Base-by-base conservation (phyloP, 2,329 filamentous ascomycete genomes). In the Trematosphaeria pertusa region DNA sequence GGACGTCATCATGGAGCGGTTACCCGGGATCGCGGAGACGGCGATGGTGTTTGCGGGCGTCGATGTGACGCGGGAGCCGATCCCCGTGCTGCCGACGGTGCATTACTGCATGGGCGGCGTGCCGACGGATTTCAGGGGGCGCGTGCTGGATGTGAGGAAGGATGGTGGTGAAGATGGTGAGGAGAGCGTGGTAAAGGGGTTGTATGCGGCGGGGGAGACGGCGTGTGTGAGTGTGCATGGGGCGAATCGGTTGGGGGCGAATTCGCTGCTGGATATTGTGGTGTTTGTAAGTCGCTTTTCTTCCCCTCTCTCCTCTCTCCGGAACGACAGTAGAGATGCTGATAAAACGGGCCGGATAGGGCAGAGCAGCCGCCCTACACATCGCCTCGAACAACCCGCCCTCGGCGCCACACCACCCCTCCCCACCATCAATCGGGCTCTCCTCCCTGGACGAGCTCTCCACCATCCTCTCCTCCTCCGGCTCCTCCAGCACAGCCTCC, bases 51-150 rank as follows among this genome's bases (percentile, higher is more conserved):
- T 79, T 55, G 74, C 76, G 1, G 77, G 77, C 4, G 75, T 80
- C 12, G 76, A 80, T 50, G 74, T 80, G 17, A 78, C 75, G 11
- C 73, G 69, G 54, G 65, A 80, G 48, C 75, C 77, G 1, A 80
- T 81, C 47, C 78, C 78, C 1, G 78, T 81, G 2, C 47, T 78
- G 4, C 78, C 78, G 0, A 81, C 78, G 1, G 78, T 80, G 3
- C 78, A 80, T 54, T 80, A 79, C 52, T 78, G 75, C 50, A 80
- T 79, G 77, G 77, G 77, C 15, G 77, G 77, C 18, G 75, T 79
- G 10, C 76, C 77, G 6, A 80, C 77, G 2, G 78, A 79, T 38
- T 79, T 73, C 51, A 75, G 75, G 32, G 77, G 77, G 14, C 72
- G 79, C 48, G 76, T 79, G 8, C 55, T 80, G 3, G 68, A 73